Base-by-base conservation (phyloP, 2,329 filamentous ascomycete genomes). In the Pestalotiopsis sp. region DNA sequence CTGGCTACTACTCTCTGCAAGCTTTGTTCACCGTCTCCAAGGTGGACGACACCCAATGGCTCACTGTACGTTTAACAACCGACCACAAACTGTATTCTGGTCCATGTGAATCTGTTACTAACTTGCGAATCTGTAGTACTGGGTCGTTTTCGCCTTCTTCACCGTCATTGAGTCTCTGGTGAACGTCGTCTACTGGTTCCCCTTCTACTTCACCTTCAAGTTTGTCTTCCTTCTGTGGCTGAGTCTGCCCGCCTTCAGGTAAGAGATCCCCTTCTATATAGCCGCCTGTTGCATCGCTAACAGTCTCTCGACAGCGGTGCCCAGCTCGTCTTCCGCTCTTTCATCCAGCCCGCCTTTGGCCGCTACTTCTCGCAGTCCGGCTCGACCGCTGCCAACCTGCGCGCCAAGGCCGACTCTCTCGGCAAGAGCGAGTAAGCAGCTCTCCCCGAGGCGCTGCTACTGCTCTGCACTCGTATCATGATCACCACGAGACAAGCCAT, bases 151-250 rank as follows among this genome's bases (percentile, higher is more conserved):
- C 79, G 85, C 93, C 67, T 91, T 93, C 83, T 90, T 96, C 83
- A 94, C 92, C 71, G 92, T 96, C 64, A 79, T 94, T 75, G 93
- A 97, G 88, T 94, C 92, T 82, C 87, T 92, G 71, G 84, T 97
- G 78, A 94, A 88, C 83, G 92, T 94, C 72, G 92, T 95, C 72
- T 96, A 96, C 88, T 97, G 93, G 93, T 94, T 97, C 87, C 92
- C 96, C 80, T 99, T 99, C 87, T 99, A 99, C 92, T 99, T 93
- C 85, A 95, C 95, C 80, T 98, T 99, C 92, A 99, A 99, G 90
- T 98, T 99, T 80, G 86, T 97, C 80, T 92, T 98, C 82, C 88
- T 98, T 77, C 91, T 99, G 81, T 99, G 96, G 96, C 94, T 99
- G 85, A 91, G 95, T 76, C 94, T 99, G 78, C 96, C 96, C 82